These are phyloP conservation scores for Penicillium verrucosum DNA, from an alignment of 2,329 filamentous ascomycete species.

Conservation along the genomic window DNA sequence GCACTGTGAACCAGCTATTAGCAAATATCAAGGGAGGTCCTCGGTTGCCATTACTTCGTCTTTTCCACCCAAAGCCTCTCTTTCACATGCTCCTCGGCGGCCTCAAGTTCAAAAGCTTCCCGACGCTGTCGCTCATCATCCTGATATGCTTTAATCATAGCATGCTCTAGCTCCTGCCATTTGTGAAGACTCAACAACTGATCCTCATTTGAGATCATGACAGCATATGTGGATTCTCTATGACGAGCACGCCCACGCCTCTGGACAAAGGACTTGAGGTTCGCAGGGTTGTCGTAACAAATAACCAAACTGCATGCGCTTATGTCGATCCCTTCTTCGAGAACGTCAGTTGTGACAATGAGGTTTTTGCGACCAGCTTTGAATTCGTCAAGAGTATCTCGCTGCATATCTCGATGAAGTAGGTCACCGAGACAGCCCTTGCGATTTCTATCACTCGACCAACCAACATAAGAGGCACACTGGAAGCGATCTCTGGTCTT, in stretches of 20 bases:
- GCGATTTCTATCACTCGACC: constrained; percentile 42
- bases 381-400: constrained; percentile 54
- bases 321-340: constrained; percentile 62
- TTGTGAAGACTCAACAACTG: constrained; percentile 39
- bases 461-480: constrained; percentile 45
- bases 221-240: constrained; percentile 52
- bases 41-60: constrained; percentile 20
- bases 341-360: constrained; percentile 56
- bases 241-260: constrained; percentile 62
- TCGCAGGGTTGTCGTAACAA: constrained; percentile 61
- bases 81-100: constrained; percentile 39
- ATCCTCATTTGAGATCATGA: constrained; percentile 47
- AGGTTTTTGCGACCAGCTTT: constrained; percentile 53
- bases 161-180: constrained; percentile 66
- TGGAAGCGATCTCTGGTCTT: constrained; percentile 45
- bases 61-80: constrained; percentile 41
- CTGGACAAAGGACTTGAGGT: constrained; percentile 64
- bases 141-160: constrained; percentile 70
- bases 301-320: constrained; percentile 63
- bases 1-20: constrained; percentile 45
- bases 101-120: constrained; percentile 50
- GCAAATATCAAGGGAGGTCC: neutral
- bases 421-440: constrained; percentile 51
- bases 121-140: constrained; percentile 57
- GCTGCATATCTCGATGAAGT: constrained; percentile 47